phyloP scores from a whole-genome alignment of 345 rosid species.

The Eucalyptus lansdowneana region DNA sequence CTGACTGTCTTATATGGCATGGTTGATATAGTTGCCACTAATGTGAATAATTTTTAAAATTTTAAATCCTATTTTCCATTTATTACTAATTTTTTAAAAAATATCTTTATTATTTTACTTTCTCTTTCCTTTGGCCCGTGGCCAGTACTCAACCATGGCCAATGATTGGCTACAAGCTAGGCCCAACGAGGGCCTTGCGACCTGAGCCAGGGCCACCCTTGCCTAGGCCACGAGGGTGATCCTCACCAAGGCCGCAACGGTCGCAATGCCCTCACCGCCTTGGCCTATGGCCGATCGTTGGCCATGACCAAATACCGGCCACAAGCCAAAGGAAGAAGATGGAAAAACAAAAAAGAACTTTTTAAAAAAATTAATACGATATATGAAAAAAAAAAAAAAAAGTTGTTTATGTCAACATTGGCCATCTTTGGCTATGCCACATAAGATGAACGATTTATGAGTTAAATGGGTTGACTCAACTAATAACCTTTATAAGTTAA shows the following conservation, averaged over 20 bases:
- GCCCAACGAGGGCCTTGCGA: accelerated
- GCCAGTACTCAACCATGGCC: accelerated
- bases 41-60: too few relatives aligned
- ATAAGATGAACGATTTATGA: accelerated
- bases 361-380: too few relatives aligned
- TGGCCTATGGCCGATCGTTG: neutral
- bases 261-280: neutral
- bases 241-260: neutral
- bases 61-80: neutral
- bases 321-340: neutral
- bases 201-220: neutral
- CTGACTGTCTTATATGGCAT: accelerated
- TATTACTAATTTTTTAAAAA: accelerated
- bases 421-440: neutral
- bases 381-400: too few relatives aligned
- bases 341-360: neutral
- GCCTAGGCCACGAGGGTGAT: accelerated
- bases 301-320: neutral
- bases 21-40: too few relatives aligned
- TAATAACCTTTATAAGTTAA: too few relatives aligned
- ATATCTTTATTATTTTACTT: neutral
- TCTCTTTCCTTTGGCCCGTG: neutral
- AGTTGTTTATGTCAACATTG: accelerated
- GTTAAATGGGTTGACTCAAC: neutral
- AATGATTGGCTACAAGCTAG: accelerated